Evolutionary conservation across 2,329 filamentous ascomycete genomes (phyloP), one percentile per base, ranked within the genome.

Genomic region (Cladosporium sp.): DNA sequence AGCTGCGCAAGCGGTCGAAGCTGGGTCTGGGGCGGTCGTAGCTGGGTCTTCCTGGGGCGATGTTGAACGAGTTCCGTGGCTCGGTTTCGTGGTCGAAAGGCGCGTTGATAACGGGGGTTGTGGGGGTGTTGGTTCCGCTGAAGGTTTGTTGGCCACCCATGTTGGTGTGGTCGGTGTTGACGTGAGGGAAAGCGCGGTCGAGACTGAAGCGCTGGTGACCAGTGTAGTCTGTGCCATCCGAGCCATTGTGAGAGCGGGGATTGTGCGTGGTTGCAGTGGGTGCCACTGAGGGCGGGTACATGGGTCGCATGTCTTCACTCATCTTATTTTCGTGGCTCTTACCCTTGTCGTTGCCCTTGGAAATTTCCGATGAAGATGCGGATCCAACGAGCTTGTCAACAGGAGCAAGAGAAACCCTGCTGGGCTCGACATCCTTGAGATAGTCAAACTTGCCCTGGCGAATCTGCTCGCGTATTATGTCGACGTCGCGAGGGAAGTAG

Each of bases 381-480:
- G 85, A 87, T 52, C 79, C 79, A 21, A 78, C 78, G 74, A 74
- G 81, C 72, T 72, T 76, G 69, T 68, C 78, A 66, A 73, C 72
- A 64, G 71, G 81, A n/a, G 82, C 81, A 37, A 83, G 75, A 52
- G 80, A 82, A 10, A 74, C 68, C 29, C 68, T 69, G 7, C 66
- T 66, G 6, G 82, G 80, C 62, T 84, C 83, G 61, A 81, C 81
- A 49, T 86, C 78, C 65, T 88, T 85, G 59, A 94, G 83, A 72
- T 92, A 87, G 70, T 90, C 88, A 77, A 96, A 98, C 74, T 89
- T 89, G 71, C 95, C 95, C 80, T 89, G 84, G 31, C 87, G 87
- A 67, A 96, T 88, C 81, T 98, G 93, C 78, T 99, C 95, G 57
- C 95, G 92, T 73, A 99, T 89, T 69, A 99, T 96, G 77, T 99